These are phyloP conservation scores for Cladorrhinum sp. DNA, from an alignment of 2,329 filamentous ascomycete species.

Conservation along the genomic window DNA sequence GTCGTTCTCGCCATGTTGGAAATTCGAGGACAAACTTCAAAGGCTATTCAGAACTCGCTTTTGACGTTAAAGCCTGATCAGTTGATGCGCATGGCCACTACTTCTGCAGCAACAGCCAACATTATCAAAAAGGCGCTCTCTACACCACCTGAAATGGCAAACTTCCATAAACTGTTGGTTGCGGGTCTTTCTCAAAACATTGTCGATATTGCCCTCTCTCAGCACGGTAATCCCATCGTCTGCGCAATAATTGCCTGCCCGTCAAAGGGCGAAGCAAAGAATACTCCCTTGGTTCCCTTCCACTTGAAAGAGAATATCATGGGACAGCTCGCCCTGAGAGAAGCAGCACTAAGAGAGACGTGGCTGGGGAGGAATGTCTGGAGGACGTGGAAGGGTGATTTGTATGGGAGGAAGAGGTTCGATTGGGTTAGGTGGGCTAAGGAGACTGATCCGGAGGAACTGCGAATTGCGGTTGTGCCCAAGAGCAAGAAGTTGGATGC, in stretches of 20 bases:
- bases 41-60: constrained; percentile 71
- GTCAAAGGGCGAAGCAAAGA: constrained; percentile 39
- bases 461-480: constrained; percentile 36
- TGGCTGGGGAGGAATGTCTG: constrained; percentile 57
- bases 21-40: constrained; percentile 65
- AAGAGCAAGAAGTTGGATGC: constrained; percentile 14
- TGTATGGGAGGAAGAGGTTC: constrained; percentile 50
- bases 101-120: constrained; percentile 47
- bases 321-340: constrained; percentile 45
- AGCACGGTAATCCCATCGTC: constrained; percentile 51
- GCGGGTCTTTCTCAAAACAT: constrained; percentile 45
- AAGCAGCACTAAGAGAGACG: constrained; percentile 49
- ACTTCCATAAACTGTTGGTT: constrained; percentile 56
- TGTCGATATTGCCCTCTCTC: constrained; percentile 46
- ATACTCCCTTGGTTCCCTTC: constrained; percentile 50
- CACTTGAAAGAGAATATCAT: constrained; percentile 58
- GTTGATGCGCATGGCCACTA: constrained; percentile 62
- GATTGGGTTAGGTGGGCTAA: constrained; percentile 59
- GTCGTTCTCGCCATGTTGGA: constrained; percentile 77
- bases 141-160: constrained; percentile 46
- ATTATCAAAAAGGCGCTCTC: constrained; percentile 51
- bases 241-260: constrained; percentile 49
- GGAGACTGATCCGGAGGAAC: constrained; percentile 43
- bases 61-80: constrained; percentile 54
- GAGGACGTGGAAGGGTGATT: constrained; percentile 56